Conservation (phyloP, 2,329 filamentous ascomycete genomes). For the Sphaerulina populicola region DNA sequence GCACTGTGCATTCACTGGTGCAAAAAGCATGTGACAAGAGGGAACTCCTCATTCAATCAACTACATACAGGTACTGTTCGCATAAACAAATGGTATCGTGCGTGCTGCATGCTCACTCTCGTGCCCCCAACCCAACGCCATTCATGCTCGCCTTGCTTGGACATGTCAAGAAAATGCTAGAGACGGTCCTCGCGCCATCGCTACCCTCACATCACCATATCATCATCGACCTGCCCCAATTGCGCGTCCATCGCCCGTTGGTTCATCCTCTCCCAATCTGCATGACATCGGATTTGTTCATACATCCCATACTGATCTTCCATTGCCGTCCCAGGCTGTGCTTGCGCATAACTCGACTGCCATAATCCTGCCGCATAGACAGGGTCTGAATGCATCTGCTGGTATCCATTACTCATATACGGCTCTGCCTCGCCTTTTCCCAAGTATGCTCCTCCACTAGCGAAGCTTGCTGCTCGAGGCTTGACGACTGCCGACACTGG, state of each 20-base stretch:
- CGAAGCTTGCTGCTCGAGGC: conserved; percentile 27
- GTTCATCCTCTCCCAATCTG: conserved; percentile 37
- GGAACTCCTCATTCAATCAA: not conserved
- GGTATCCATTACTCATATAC: conserved; percentile 78
- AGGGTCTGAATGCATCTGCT: conserved; percentile 54
- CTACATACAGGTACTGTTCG: not conserved
- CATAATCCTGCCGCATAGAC: conserved; percentile 49
- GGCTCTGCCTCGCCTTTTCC: conserved; percentile 52
- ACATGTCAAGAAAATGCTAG: not conserved
- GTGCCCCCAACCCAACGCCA: not conserved
- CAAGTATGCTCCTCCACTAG: conserved; percentile 13
- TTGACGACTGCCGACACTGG: conserved; percentile 27
- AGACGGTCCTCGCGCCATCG: not conserved
- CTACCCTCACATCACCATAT: conserved; percentile 28
- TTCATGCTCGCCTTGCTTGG: not conserved
- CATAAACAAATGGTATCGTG: conserved; percentile 1
- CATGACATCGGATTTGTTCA: conserved; percentile 46
- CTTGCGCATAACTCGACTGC: conserved; percentile 27
- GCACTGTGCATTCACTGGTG: not conserved
- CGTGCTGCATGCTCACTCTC: not conserved
- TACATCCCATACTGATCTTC: conserved; percentile 61
- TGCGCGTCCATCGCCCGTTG: conserved; percentile 19
- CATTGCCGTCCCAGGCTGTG: conserved; percentile 45
- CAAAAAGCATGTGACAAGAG: not conserved
- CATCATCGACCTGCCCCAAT: conserved; percentile 25